Base-by-base conservation (phyloP, 2,329 filamentous ascomycete genomes). In the Penicillium sp. region DNA sequence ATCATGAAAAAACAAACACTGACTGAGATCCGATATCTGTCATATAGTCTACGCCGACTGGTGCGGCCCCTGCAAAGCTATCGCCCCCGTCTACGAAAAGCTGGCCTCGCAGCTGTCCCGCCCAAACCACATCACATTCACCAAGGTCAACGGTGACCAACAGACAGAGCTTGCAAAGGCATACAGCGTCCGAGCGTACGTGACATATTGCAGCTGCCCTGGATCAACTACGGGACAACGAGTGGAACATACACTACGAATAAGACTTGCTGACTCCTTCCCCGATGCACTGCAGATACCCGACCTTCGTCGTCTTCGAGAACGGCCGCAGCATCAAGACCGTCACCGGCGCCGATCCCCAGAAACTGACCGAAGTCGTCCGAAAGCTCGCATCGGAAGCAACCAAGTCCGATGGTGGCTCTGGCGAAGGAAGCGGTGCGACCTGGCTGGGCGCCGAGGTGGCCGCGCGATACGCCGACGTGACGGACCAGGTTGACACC, bases 261-360 rank as follows among this genome's bases (percentile, higher is more conserved):
- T 38, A 11, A 43, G 37, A 14, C 8, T 42, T 8, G 28, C 50
- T 64, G 93, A 94, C 20, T 20, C 20, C 73, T 15, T 22, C 2
- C 20, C 11, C 25, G 17, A 22, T 47, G 39, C 25, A n/a, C 41
- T 41, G 15, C 53, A 67, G 67, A 50, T 67, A 67, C 59, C 95
- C 95, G 8, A 96, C 93, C n/a, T 96, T 98, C 76, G 85, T 98
- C 71, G 84, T 97, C 70, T 96, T 91, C 81, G 89, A 89, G 69
- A 84, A 89, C 71, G 89, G 88, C 67, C 82, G 86, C 63, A 80
- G 87, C 58, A 83, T 86, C 49, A 84, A 89, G 54, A 89, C 86
- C 69, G 85, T 95, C 61, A 83, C 86, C 72, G 93, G 92, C 47
- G 90, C 90, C 51, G 86, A 96, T 73, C 84, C 86, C 14, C 78